phyloP scores from a whole-genome alignment of 2,329 filamentous ascomycete species.

The Alternaria triticimaculans region DNA sequence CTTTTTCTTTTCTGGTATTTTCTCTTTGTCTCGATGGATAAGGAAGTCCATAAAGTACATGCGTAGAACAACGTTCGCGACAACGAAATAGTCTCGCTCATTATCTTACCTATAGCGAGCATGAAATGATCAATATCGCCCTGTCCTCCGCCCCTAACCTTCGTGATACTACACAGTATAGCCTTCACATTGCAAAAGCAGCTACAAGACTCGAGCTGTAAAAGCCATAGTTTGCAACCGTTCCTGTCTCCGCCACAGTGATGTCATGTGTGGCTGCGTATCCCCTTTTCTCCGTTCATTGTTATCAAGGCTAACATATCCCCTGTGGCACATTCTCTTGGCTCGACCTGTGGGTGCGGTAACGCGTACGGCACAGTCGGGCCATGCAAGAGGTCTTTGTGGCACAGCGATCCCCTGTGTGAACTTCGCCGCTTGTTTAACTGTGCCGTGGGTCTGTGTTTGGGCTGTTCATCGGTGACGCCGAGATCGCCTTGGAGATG shows the following conservation, averaged over 20 bases:
- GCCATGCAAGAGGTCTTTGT: not conserved
- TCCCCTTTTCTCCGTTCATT: not conserved
- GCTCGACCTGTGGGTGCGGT: not conserved
- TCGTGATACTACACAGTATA: not conserved
- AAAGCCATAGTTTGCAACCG: not conserved
- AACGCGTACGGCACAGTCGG: not conserved
- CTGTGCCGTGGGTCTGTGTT: not conserved
- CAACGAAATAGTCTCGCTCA: not conserved
- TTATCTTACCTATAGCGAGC: not conserved
- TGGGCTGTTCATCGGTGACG: not conserved
- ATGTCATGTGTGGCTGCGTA: not conserved
- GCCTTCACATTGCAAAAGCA: not conserved
- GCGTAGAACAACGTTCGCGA: not conserved
- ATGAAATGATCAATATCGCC: not conserved
- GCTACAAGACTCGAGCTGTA: not conserved
- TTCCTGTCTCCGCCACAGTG: not conserved
- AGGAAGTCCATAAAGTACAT: not conserved
- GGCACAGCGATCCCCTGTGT: not conserved
- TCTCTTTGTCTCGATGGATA: not conserved
- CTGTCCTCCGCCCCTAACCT: not conserved
- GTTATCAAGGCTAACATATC: not conserved
- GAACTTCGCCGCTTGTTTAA: not conserved
- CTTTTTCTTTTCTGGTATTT: not conserved
- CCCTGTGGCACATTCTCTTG: not conserved
- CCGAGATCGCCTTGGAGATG: not conserved